phyloP scores from a whole-genome alignment of 1,284 basidiomycete species.

The Ganoderma resinaceum region DNA sequence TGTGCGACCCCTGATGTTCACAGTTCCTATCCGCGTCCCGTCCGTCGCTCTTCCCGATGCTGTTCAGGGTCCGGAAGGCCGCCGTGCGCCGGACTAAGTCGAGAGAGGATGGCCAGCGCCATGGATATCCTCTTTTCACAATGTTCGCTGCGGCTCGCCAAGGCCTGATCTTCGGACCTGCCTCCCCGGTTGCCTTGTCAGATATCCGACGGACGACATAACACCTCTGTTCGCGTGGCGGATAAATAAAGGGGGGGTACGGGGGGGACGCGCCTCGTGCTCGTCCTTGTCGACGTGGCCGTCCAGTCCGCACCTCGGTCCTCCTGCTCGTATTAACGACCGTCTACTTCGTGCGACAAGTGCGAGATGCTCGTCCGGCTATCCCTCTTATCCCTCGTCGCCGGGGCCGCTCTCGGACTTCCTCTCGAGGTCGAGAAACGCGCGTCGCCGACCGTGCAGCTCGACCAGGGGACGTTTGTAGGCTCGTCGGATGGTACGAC shows the following conservation, averaged over 20 bases:
- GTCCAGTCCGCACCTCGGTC: background rate
- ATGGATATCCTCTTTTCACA: background rate
- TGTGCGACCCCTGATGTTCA: background rate
- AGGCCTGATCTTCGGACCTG: background rate
- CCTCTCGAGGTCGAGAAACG: constrained; percentile 13
- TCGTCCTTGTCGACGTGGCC: background rate
- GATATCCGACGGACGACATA: background rate
- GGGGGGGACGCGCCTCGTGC: background rate
- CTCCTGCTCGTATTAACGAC: background rate
- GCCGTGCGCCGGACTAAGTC: background rate
- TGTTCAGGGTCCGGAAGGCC: background rate
- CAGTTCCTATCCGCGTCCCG: background rate
- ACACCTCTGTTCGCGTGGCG: background rate
- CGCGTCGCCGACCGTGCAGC: constrained; percentile 25
- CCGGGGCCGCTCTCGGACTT: constrained; percentile 10
- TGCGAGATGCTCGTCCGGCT: constrained; percentile 1
- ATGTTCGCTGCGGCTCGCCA: background rate
- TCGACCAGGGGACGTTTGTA: constrained; percentile 35
- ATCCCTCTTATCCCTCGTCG: constrained; percentile 15
- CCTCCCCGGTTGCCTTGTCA: background rate
- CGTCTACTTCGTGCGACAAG: background rate
- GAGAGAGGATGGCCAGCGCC: background rate
- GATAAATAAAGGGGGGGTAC: background rate
- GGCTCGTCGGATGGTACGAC: constrained; percentile 31
- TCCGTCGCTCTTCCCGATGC: background rate